Percentiles rank a stretch among this genome's conserved stretches.
Evolutionary conservation across 768 basidiomycete species (phyloP).

Genomic region (Xerocomus potaroensis): DNA sequence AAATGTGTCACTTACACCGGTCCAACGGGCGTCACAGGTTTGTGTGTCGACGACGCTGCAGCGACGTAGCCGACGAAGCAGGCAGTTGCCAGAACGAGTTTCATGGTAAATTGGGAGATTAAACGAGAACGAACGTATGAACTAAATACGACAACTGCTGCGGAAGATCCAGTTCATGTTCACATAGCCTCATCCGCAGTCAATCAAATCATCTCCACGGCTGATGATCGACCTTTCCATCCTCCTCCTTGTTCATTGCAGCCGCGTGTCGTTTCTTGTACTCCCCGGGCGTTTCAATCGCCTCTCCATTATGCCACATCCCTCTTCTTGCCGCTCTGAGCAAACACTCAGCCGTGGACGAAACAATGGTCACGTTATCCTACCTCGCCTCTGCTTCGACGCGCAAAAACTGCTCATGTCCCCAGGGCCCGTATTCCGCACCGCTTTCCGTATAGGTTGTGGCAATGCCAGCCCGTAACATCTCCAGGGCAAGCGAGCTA

Average conservation of each 20-base stretch:
- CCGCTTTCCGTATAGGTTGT: slow-evolving; percentile 73
- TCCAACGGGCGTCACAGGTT: not conserved
- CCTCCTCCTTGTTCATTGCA: slow-evolving; percentile 8
- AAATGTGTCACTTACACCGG: not conserved
- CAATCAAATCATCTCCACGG: no score
- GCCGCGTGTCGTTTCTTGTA: slow-evolving; percentile 68
- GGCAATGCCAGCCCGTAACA: slow-evolving; percentile 77
- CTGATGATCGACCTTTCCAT: not conserved
- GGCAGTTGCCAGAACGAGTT: no score
- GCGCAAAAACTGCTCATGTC: slow-evolving; percentile 58
- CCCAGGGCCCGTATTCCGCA: slow-evolving; percentile 72
- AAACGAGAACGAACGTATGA: slow-evolving; percentile 1
- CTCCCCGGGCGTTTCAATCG: slow-evolving; percentile 66
- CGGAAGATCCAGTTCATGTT: slow-evolving; percentile 4
- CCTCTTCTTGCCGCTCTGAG: slow-evolving; percentile 58
- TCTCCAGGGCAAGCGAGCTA: slow-evolving; percentile 57
- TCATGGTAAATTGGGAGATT: not conserved
- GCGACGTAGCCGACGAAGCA: not conserved
- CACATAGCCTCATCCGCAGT: slow-evolving; percentile 1
- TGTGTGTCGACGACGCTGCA: not conserved
- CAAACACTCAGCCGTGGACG: not conserved
- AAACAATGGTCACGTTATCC: not conserved
- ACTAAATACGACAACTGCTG: slow-evolving; percentile 12
- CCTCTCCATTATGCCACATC: slow-evolving; percentile 62
- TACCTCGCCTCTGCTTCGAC: slow-evolving; percentile 69